A percentile compares a stretch with the other conserved stretches of the same genome.
phyloP scores from a whole-genome alignment of 164 flowering plant genomes.

The Macadamia integrifolia region DNA sequence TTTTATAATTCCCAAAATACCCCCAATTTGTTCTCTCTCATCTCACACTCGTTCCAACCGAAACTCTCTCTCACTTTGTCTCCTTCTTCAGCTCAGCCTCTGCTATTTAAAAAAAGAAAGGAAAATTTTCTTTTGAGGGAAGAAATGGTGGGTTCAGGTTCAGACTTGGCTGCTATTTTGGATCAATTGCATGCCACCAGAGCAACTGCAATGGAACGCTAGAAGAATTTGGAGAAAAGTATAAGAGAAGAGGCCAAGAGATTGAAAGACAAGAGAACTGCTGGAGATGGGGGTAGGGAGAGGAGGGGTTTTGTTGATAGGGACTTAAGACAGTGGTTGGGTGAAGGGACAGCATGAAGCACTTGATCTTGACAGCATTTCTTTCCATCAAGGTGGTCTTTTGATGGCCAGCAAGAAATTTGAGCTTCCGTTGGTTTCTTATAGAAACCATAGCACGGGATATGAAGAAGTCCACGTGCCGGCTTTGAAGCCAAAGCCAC shows the following conservation, averaged over 20 bases:
- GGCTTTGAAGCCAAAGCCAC: constrained; percentile 55
- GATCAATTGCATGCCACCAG: constrained; percentile 96
- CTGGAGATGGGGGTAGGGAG: constrained; percentile 46
- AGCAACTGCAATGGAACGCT: constrained; percentile 90
- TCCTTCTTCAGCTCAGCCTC: no score
- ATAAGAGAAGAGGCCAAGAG: constrained; percentile 94
- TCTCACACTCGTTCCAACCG: no score
- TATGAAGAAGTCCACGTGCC: constrained; percentile 98
- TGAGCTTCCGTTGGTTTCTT: constrained; percentile 75
- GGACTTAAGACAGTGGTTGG: constrained; percentile 70
- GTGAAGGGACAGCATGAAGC: constrained; percentile 73
- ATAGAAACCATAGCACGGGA: constrained; percentile 48
- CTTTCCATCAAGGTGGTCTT: constrained; percentile 81
- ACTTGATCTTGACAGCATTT: constrained; percentile 78
- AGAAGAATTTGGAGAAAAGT: constrained; percentile 89
- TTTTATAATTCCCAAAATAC: no score
- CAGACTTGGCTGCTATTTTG: constrained; percentile 62
- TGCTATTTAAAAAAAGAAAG: no score
- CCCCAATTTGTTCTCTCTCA: no score
- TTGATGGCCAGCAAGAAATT: constrained; percentile 78
- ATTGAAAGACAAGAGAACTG: constrained; percentile 68
- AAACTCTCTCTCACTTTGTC: no score
- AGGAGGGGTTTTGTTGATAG: constrained; percentile 46
- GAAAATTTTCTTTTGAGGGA: constrained; percentile 17
- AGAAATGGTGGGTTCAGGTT: constrained; percentile 69